These are phyloP conservation scores for Hsuehochloa calcarea DNA, from an alignment of 176 grass and related monocot genomes.

Conservation along the genomic window DNA sequence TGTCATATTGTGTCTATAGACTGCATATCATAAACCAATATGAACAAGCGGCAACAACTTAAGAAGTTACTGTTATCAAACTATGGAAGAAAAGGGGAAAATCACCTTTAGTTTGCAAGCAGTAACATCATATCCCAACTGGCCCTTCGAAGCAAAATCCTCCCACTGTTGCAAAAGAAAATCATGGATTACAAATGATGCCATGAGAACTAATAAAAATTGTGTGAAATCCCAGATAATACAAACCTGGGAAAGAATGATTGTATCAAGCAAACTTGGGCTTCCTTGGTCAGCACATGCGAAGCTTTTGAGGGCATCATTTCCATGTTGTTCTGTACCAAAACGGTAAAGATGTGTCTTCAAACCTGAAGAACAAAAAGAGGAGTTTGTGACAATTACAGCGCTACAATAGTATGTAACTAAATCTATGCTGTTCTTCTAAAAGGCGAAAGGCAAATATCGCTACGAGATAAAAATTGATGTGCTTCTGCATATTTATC, in stretches of 20 bases:
- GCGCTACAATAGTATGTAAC: neutral
- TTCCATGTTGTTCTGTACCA: constrained; percentile 20
- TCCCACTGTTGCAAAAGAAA: constrained; percentile 54
- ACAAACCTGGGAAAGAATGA: constrained; percentile 60
- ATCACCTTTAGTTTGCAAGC: constrained; percentile 60
- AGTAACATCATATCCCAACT: constrained; percentile 61
- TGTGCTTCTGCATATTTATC: neutral
- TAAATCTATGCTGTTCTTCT: neutral
- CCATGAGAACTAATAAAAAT: neutral
- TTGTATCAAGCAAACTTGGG: constrained; percentile 54
- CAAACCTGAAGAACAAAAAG: constrained; percentile 36
- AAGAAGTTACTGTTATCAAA: neutral
- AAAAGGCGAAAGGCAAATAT: neutral
- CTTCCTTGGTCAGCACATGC: neutral
- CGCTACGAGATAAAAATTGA: neutral
- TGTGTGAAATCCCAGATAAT: neutral
- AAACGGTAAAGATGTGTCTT: constrained; percentile 51
- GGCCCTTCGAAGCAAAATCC: constrained; percentile 40
- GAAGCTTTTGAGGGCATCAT: constrained; percentile 13
- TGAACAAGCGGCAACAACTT: neutral
- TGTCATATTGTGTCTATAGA: neutral
- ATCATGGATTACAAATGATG: constrained; percentile 12
- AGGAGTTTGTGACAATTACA: constrained; percentile 3
- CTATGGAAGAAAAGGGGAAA: neutral
- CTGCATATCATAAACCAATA: neutral